phyloP scores from a whole-genome alignment of 192 early-diverging fungal genomes.

The Geranomyces variabilis region DNA sequence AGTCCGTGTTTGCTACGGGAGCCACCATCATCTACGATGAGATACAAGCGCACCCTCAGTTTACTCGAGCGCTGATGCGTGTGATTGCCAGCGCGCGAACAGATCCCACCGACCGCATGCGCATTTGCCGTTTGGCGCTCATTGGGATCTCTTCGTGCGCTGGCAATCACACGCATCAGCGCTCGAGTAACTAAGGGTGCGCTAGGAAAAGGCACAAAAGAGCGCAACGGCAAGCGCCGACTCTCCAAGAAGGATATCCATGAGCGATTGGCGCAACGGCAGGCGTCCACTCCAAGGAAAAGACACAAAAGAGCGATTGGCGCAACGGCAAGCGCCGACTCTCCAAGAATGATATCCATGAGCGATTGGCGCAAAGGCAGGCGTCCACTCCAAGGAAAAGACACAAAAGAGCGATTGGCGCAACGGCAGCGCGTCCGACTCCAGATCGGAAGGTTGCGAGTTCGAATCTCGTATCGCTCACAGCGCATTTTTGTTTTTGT shows the following conservation, averaged over 20 bases:
- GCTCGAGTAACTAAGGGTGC: constrained; percentile 12
- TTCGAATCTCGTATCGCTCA: constrained; percentile 42
- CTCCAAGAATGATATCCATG: too few relatives aligned
- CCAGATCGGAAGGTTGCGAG: constrained; percentile 47
- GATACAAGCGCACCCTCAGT: constrained; percentile 18
- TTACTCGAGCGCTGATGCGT: constrained; percentile 13
- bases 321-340: too few relatives aligned
- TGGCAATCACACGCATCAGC: constrained; percentile 9
- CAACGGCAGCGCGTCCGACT: constrained; percentile 48
- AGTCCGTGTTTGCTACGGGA: constrained; percentile 8
- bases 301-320: too few relatives aligned
- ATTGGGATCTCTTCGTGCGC: background rate
- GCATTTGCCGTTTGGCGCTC: constrained; percentile 2
- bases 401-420: constrained; percentile 18
- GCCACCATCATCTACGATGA: constrained; percentile 7
- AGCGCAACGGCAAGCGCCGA: too few relatives aligned
- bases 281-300: too few relatives aligned
- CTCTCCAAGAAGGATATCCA: too few relatives aligned
- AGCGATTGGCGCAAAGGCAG: too few relatives aligned
- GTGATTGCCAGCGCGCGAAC: background rate
- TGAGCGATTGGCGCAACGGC: too few relatives aligned
- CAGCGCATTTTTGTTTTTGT: constrained; percentile 2
- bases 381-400: too few relatives aligned
- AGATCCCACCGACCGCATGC: constrained; percentile 10
- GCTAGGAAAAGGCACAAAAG: too few relatives aligned